Evolutionary conservation across 441 rosid genomes (phyloP), one percentile per base, ranked within the genome.

Genomic region (Erodium moschatum): DNA sequence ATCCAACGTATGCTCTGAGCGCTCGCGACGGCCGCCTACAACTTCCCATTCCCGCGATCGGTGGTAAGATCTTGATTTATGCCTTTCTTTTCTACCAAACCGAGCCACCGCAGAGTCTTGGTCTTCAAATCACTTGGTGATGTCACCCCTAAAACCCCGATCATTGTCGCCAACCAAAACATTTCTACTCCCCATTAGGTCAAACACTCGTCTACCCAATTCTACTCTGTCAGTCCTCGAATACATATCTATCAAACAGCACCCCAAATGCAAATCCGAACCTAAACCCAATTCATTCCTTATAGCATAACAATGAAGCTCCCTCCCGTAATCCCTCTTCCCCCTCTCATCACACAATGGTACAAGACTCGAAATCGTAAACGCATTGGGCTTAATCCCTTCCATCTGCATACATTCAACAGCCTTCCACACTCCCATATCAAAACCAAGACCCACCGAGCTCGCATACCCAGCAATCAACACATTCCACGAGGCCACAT

Each of bases 191-290:
- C 75, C 56, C 84, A 83, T 78, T 54, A 24, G 73, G 60, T 82
- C 82, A 76, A 89, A 87, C 13, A 85, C 79, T 54, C 72, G 74
- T 56, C 81, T 85, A 56, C 77, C 77, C 4, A 29, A 7, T 40
- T 40, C 74, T 38, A 78, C 71, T 65, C 66, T 77, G 19, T 68
- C 38, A 67, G 69, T 76, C 77, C 78, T 87, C 0, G 83, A 81
- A 68, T 87, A 82, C 91, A 85, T 82, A 73, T 83, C 81, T 56
- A 89, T 81, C 81, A 89, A 83, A 70, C 89, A 87, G 71, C 82
- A 84, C 12, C 75, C 85, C 78, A 85, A 73, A 73, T 82, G 84
- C 70, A 77, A 72, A 75, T 79, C 85, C 0, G 77, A 78, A 62
- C 74, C 80, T 0, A 11, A 69, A 61, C 50, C 50, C 79, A 80